A percentile compares a stretch with the other conserved stretches of the same genome.
phyloP scores from a whole-genome alignment of 2,329 filamentous ascomycete species.

The Fusarium cyanostomum region DNA sequence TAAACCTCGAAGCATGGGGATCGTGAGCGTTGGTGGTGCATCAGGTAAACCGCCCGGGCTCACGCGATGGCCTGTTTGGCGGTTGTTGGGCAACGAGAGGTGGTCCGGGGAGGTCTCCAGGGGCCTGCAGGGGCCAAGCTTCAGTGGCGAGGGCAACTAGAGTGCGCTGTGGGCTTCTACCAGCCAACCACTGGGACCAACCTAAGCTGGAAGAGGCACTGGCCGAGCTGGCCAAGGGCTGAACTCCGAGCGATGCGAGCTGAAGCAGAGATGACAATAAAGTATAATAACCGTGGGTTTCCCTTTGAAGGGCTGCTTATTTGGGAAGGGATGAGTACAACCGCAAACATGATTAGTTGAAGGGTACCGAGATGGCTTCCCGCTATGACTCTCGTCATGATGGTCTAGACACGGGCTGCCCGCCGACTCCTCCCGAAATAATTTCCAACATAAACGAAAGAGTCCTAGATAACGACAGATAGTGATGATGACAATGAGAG shows the following conservation, averaged over 20 bases:
- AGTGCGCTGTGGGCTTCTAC: constrained; percentile 20
- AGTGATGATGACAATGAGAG: constrained; percentile 20
- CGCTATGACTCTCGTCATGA: constrained; percentile 27
- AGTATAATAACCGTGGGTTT: constrained; percentile 12
- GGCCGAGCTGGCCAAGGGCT: constrained; percentile 13
- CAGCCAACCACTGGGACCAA: constrained; percentile 33
- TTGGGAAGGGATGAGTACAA: background rate
- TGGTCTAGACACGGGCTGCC: background rate
- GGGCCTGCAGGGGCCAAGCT: constrained; percentile 25
- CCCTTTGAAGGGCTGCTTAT: background rate
- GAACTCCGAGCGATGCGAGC: background rate
- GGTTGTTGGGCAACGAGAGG: constrained; percentile 33
- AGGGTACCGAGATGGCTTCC: constrained; percentile 15
- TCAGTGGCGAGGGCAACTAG: constrained; percentile 6
- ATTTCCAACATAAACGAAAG: background rate
- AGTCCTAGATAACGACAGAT: background rate
- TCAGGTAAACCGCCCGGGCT: background rate
- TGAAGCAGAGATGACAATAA: constrained; percentile 1
- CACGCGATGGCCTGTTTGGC: constrained; percentile 20
- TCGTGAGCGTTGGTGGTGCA: constrained; percentile 16
- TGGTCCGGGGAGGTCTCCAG: constrained; percentile 14
- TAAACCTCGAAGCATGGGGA: constrained; percentile 10
- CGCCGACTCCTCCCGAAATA: background rate
- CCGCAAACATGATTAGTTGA: background rate
- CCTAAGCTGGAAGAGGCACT: constrained; percentile 32